Base-by-base conservation (phyloP, 345 rosid genomes). In the Erodium maritimum region DNA sequence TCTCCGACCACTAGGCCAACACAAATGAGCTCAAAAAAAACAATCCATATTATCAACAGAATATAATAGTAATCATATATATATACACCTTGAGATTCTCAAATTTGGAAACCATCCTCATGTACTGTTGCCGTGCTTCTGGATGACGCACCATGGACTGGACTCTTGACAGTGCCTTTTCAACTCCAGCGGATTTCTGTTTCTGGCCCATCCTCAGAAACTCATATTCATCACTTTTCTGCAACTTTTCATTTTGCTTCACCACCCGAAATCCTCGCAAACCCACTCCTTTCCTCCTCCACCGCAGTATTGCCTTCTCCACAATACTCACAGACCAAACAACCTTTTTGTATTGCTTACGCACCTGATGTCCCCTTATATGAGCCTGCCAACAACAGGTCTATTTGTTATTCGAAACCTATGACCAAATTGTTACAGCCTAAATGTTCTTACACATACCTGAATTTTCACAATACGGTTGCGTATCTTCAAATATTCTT, bases 241-340 rank as follows among this genome's bases (percentile, higher is more conserved):
- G n/a, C 76, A 18, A 19, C 54, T 60, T 61, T 16, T 50, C 69
- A 19, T 19, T 52, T 13, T 48, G 17, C 50, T 48, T 60, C 59
- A 65, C 71, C 64, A 46, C 68, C 16, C 59, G 68, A 70, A 84
- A 84, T 60, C 85, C 85, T 59, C 91, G 79, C 59, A 85, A 57
- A 59, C 88, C 91, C 21, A 67, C 55, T 62, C 85, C 60, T 70
- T 75, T 85, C 21, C 91, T 71, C 58, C 87, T 82, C 91, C 91
- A 85, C 2, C 83, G 83, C 50, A 82, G 65, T 67, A 85, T 80
- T 48, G 65, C 78, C 74, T 85, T 85, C 56, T 80, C 87, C 58
- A 82, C 70, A 61, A 85, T 76, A 58, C 85, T 65, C 33, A 85
- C 87, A 2, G 85, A 80, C 84, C 91, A 78, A 45, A 82, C 73